Evolutionary conservation across 2,329 filamentous ascomycete species (phyloP), one percentile per base, ranked within the genome.

Genomic region (Colletotrichum plurivorum): DNA sequence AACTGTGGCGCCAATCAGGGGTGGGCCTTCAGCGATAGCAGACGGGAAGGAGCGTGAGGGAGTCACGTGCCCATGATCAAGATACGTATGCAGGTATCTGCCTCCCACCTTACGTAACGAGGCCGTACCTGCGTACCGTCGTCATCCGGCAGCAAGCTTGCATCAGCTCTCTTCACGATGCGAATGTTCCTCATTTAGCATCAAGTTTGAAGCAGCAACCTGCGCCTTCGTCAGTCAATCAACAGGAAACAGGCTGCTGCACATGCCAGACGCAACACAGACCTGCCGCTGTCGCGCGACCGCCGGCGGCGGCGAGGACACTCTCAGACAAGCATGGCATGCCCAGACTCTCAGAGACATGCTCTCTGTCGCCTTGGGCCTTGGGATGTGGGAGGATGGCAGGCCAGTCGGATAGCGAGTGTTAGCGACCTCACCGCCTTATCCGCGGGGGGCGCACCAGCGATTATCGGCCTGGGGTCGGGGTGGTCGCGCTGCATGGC

Each of bases 181-280:
- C 43, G 20, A 52, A 12, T 36, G 31, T 36, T 16, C 31, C 22
- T 46, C n/a, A 54, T 39, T 49, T 49, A 46, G 49, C 51, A 62
- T 54, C 59, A 22, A n/a, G n/a, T 15, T 5, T 25, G 22, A 25
- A 49, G 9, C 27, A n/a, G 48, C 3, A 8, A 39, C 25, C 16
- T 20, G 49, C 31, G 25, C 41, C 48, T 45, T 48, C 62, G 51
- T 56, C 51, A 56, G 18, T 55, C 43, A 69, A 69, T 69, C 18
- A 45, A 69, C 16, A 18, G 9, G 51, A 66, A 69, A 69, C 66
- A 49, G 45, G 56, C 49, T 69, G 66, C 41, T 65, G 66, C 66
- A 66, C 62, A 69, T 67, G 62, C 66, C 52, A 69, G 41, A 66
- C 66, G 46, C 31, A 22, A 60, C 66, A 69, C 66, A 61, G 66